Base-by-base conservation (phyloP, 768 basidiomycete genomes). In the Naganishia randhawae region DNA sequence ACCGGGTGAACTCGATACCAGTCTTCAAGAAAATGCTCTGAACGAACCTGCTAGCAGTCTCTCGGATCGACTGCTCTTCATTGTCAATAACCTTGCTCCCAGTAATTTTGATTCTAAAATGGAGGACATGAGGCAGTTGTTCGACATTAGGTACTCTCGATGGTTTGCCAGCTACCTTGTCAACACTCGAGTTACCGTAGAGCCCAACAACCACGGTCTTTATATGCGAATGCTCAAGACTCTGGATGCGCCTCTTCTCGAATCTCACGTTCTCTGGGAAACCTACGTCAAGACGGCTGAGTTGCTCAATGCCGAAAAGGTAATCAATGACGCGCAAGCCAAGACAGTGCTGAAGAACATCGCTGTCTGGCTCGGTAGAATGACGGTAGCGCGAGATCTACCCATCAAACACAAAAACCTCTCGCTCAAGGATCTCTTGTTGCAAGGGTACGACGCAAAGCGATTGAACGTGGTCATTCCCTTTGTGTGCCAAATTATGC, bases 151-250 rank as follows among this genome's bases (percentile, higher is more conserved):
- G 45, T 87, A 92, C 76, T 87, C 91, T 9, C 85, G 89, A 52
- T 99, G 96, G 96, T 96, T 99, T 75, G 95, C 96, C 51, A 89
- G 96, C 77, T 99, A 98, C 80, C 85, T 99, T 54, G 93, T 99
- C 39, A 92, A 94, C 74, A 91, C 97, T 76, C 90, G 96, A 41
- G 87, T 98, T 79, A 90, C 89, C 80, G 89, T 89, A 66, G 96
- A 99, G 80, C 92, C 92, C 63, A 99, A 99, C 83, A 96, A 98
- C 76, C 96, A 98, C 72, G 85, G 87, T 54, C 85, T 98, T 37
- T 99, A 99, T 80, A 87, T 96, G 69, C 89, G 92, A 66, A 92
- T 99, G 77, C 83, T 99, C 67, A 92, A 97, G 69, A 86, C 88
- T 2, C 81, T 99, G 69, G 86, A 89, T 70, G 84, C 85, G 42